Evolutionary conservation across 208 protist genomes (phyloP).

Genomic region (Crithidia thermophila): DNA sequence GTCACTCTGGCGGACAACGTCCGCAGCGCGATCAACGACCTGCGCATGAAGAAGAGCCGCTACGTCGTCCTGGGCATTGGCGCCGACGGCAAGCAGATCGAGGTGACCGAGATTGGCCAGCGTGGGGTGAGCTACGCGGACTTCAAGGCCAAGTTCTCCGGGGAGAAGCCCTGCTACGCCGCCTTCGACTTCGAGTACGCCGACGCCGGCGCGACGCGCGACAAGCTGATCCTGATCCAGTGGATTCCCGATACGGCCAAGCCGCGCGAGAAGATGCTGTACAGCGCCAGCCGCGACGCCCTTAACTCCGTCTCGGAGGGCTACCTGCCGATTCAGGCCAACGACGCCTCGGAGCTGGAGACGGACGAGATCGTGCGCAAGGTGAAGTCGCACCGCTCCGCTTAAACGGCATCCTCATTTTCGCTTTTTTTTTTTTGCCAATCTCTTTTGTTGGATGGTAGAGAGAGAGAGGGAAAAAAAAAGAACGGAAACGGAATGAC

Average conservation of each 20-base stretch:
- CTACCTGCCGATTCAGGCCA: conserved; percentile 89
- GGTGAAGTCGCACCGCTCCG: conserved; percentile 46
- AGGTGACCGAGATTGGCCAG: conserved; percentile 61
- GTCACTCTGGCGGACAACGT: conserved; percentile 77
- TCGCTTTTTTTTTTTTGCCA: not conserved
- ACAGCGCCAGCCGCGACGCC: conserved; percentile 83
- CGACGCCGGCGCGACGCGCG: conserved; percentile 52
- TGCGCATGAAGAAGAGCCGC: conserved; percentile 85
- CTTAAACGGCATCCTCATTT: not conserved
- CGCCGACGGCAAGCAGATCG: conserved; percentile 79
- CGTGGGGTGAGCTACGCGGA: conserved; percentile 67
- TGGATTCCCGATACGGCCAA: conserved; percentile 87
- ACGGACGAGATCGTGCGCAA: conserved; percentile 59
- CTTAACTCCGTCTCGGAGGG: conserved; percentile 73
- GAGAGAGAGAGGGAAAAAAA: not conserved
- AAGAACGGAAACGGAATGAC: not conserved
- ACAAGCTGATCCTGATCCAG: conserved; percentile 90
- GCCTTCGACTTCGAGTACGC: conserved; percentile 92
- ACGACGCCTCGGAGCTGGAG: conserved; percentile 71
- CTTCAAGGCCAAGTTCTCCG: conserved; percentile 70
- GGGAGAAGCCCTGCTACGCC: conserved; percentile 86
- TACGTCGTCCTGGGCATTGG: conserved; percentile 90
- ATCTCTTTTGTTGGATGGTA: too few species aligned
- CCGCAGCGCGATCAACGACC: conserved; percentile 59
- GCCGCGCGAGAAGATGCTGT: conserved; percentile 88